A percentile compares a stretch with the other conserved stretches of the same genome.
Evolutionary conservation across 208 protist genomes (phyloP).

Genomic region (Acanthamoeba culbertsoni): DNA sequence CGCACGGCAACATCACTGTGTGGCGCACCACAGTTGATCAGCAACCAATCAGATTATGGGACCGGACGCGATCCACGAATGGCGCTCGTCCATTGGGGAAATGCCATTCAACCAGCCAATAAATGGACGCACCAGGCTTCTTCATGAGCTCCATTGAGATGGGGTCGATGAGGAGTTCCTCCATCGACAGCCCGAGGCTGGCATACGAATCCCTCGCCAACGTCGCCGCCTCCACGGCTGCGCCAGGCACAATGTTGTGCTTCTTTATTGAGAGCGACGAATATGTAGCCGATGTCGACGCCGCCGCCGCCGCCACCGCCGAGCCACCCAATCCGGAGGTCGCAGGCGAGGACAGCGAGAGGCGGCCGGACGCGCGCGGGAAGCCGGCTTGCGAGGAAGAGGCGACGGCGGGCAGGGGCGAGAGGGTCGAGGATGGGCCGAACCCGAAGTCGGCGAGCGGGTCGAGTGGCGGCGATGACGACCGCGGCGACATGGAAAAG

Average conservation of each 20-base stretch:
- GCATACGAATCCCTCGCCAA: neutral
- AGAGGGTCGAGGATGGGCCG: neutral
- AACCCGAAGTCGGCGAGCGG: neutral
- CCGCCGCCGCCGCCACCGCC: neutral
- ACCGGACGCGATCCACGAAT: neutral
- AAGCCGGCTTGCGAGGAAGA: neutral
- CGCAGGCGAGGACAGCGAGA: neutral
- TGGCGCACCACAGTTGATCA: no score
- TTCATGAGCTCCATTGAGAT: constrained; percentile 53
- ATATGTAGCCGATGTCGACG: neutral
- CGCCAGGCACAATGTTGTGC: neutral
- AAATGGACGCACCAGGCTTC: neutral
- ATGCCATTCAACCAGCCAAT: neutral
- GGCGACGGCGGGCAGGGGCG: no score
- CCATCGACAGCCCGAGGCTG: neutral
- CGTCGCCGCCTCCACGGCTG: neutral
- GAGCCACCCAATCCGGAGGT: no score
- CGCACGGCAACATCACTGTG: neutral
- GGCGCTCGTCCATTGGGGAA: neutral
- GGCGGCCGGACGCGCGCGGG: neutral
- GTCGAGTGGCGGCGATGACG: neutral
- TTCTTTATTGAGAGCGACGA: neutral
- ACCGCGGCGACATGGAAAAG: neutral
- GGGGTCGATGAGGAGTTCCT: constrained; percentile 1
- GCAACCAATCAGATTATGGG: neutral